Percentiles rank a stretch among this genome's conserved stretches.
phyloP scores from a whole-genome alignment of 2,329 filamentous ascomycete species.

The Aphanocladium album region DNA sequence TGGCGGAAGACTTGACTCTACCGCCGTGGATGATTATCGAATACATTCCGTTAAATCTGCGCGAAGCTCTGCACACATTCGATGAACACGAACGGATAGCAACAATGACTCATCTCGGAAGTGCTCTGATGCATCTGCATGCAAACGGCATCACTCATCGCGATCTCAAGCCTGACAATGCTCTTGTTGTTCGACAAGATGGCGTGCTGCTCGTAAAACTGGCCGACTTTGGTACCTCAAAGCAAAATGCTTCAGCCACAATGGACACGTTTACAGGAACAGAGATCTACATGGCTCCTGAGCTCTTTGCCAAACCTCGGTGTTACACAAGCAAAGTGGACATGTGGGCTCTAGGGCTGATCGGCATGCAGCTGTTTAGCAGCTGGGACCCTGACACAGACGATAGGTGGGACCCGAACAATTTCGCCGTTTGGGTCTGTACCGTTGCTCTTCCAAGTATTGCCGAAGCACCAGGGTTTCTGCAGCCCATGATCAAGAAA shows the following conservation, averaged over 20 bases:
- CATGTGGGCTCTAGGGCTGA: conserved; percentile 12
- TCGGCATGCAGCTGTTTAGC: conserved; percentile 10
- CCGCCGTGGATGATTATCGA: conserved; percentile 14
- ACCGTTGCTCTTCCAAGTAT: not conserved
- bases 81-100: not conserved
- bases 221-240: conserved; percentile 10
- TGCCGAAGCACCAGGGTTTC: not conserved
- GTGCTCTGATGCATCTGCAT: conserved; percentile 8
- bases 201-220: not conserved
- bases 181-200: not conserved
- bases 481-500: not conserved
- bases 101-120: conserved; percentile 5
- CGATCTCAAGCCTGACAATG: conserved; percentile 6
- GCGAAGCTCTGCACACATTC: not conserved
- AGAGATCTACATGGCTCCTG: conserved; percentile 13
- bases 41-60: conserved; percentile 12
- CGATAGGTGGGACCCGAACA: not conserved
- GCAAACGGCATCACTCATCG: conserved; percentile 4
- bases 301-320: conserved; percentile 9
- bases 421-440: conserved; percentile 4
- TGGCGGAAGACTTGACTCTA: conserved; percentile 10
- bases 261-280: conserved; percentile 13
- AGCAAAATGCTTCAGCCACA: conserved; percentile 1
- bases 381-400: conserved; percentile 1
- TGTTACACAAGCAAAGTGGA: conserved; percentile 10